Conservation (phyloP, 768 basidiomycete species). For the Phlebiopsis flavidoalba region DNA sequence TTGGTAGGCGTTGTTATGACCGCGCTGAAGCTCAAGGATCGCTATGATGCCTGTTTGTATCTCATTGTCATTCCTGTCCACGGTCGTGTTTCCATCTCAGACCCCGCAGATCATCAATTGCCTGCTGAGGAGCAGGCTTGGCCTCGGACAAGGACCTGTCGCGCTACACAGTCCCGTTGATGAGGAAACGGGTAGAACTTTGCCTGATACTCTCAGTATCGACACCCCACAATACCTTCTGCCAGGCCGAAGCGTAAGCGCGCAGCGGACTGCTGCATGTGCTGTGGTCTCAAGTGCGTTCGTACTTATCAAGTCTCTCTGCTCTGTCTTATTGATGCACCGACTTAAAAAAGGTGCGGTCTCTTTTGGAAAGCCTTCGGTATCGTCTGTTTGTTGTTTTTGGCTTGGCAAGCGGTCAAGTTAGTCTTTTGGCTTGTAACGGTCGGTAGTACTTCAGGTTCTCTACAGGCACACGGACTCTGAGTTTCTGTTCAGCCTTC, state of each 20-base stretch:
- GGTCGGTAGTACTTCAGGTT: conserved; percentile 25
- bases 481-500: conserved; percentile 29
- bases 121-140: conserved; percentile 37
- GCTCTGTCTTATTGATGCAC: not conserved
- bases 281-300: conserved; percentile 45
- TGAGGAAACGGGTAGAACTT: conserved; percentile 4
- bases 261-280: conserved; percentile 39
- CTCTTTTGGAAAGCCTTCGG: conserved; percentile 53
- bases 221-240: conserved; percentile 20
- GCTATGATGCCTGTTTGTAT: conserved; percentile 41
- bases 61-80: not conserved
- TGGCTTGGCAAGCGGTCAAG: conserved; percentile 38
- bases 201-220: conserved; percentile 9
- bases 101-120: conserved; percentile 36
- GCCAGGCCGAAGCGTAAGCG: conserved; percentile 28
- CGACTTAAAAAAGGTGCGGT: conserved; percentile 33
- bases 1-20: conserved; percentile 41
- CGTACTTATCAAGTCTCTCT: not conserved
- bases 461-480: not conserved
- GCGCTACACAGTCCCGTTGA: conserved; percentile 21
- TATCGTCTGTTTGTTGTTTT: conserved; percentile 38
- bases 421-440: conserved; percentile 43
- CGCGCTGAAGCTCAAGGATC: conserved; percentile 43
- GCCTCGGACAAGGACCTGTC: conserved; percentile 16
- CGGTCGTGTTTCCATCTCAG: not conserved